Conservation (phyloP, 176 grass and related monocot species). For the maize (Zea mays) region Zm-B73-REFERENCE-NAM-5.0 NC_050105.1:15128001-15128500, state of each 20-base stretch:
- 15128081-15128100: background rate
- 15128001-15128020: conserved; percentile 24
- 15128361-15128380: conserved; percentile 38
- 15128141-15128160: conserved; percentile 38
- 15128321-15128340: conserved; percentile 54
- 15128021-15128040: background rate
- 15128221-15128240: conserved; percentile 45
- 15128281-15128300: background rate
- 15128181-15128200: conserved; percentile 47
- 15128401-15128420: conserved; percentile 52
- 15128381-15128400: conserved; percentile 54
- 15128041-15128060: conserved; percentile 51
- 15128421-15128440: conserved; percentile 22
- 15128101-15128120: conserved; percentile 26
- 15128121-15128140: conserved; percentile 19
- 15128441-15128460: too few relatives aligned
- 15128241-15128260: conserved; percentile 25
- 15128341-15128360: conserved; percentile 42
- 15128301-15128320: conserved; percentile 16
- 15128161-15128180: conserved; percentile 23
- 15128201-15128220: conserved; percentile 26
- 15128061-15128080: conserved; percentile 26
- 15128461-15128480: background rate
- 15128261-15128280: conserved; percentile 32
- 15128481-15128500: background rate